Conservation (phyloP, 129 eudicot species). For the Flaveria bidentis region DNA sequence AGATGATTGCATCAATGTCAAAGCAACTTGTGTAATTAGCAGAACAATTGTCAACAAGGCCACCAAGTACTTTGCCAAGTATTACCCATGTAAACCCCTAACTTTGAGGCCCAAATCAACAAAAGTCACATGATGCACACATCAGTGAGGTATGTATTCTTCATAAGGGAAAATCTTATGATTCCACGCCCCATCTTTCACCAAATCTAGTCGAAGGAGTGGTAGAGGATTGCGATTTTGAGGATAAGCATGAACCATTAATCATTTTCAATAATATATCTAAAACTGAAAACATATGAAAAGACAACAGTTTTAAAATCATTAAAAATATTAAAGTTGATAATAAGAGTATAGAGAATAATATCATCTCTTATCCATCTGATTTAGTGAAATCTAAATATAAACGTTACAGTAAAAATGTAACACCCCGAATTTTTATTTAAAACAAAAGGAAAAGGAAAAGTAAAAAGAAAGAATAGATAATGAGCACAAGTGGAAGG, state of each 20-base stretch:
- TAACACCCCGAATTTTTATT: too few species aligned
- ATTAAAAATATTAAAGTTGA: too few species aligned
- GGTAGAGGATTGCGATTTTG: background rate
- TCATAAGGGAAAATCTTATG: background rate
- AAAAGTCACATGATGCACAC: background rate
- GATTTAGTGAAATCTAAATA: background rate
- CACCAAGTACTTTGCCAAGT: background rate
- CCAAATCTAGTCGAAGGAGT: background rate
- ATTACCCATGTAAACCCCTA: background rate
- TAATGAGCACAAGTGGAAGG: too few species aligned
- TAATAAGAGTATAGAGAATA: background rate
- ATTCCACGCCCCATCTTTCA: background rate
- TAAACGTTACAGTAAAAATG: background rate
- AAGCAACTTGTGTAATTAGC: background rate
- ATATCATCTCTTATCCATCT: background rate
- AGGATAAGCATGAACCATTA: background rate
- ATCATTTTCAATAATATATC: too few species aligned
- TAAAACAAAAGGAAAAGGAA: too few species aligned
- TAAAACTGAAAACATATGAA: background rate
- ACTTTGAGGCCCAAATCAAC: background rate
- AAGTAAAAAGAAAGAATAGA: too few species aligned
- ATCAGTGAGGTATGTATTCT: background rate
- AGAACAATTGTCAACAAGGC: background rate
- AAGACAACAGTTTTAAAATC: background rate
- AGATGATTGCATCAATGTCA: background rate